A percentile compares a stretch with the other conserved stretches of the same genome.
Evolutionary conservation across 2,329 filamentous ascomycete species (phyloP).

Genomic region (Paracorniculantispora psalliotae): DNA sequence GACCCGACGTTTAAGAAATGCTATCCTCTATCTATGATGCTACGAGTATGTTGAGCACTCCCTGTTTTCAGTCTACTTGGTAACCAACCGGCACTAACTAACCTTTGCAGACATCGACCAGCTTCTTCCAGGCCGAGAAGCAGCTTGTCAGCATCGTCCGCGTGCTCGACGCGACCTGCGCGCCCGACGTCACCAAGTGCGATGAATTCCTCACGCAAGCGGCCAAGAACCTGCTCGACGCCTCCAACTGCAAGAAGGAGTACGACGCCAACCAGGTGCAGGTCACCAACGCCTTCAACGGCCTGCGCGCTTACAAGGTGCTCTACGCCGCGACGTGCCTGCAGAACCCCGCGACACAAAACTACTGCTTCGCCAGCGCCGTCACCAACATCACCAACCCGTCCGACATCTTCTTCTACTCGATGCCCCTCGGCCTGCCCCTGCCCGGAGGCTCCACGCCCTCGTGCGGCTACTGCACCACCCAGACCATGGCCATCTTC

Average conservation of each 20-base stretch:
- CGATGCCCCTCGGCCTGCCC: conserved; percentile 69
- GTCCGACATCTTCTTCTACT: conserved; percentile 77
- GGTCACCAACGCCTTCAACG: conserved; percentile 69
- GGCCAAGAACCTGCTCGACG: conserved; percentile 58
- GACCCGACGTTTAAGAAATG: conserved; percentile 67
- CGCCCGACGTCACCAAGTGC: conserved; percentile 62
- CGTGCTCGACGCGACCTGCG: conserved; percentile 74
- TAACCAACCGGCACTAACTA: not conserved
- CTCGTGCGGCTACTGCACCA: conserved; percentile 69
- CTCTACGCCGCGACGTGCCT: conserved; percentile 80
- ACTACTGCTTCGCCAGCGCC: conserved; percentile 80
- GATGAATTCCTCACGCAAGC: conserved; percentile 57
- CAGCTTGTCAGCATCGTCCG: conserved; percentile 68
- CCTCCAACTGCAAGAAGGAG: conserved; percentile 67
- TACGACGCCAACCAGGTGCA: conserved; percentile 61
- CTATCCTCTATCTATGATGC: conserved; percentile 76
- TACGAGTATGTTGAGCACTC: conserved; percentile 54
- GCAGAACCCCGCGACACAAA: conserved; percentile 56
- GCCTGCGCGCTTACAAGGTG: conserved; percentile 70
- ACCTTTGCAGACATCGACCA: conserved; percentile 62
- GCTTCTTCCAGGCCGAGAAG: conserved; percentile 76
- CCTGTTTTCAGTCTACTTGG: not conserved
- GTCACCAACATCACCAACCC: conserved; percentile 69
- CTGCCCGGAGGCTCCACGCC: conserved; percentile 65
- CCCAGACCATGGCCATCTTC: conserved; percentile 78